These are phyloP conservation scores for Apiospora phragmitis DNA, from an alignment of 2,329 filamentous ascomycete species.

Conservation along the genomic window DNA sequence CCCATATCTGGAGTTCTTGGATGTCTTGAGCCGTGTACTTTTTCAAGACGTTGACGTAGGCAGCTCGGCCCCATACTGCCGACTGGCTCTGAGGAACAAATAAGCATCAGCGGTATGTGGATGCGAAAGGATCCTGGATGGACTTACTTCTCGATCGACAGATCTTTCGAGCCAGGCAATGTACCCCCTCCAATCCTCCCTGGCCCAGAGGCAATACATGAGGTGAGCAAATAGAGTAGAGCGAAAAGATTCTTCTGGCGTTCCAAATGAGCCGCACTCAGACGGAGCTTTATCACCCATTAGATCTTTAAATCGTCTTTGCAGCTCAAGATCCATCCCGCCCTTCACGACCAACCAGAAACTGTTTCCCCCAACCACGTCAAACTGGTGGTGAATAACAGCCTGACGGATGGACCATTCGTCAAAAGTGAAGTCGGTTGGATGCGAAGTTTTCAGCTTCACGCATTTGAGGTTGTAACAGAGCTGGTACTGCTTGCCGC, in stretches of 20 bases:
- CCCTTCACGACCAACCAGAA: constrained; percentile 44
- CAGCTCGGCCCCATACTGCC: neutral
- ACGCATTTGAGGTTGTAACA: constrained; percentile 36
- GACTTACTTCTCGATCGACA: constrained; percentile 31
- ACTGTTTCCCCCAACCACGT: constrained; percentile 33
- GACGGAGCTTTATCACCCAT: constrained; percentile 29
- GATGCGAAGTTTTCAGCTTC: neutral
- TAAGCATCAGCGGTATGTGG: constrained; percentile 13
- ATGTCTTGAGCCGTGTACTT: constrained; percentile 28
- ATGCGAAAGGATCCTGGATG: neutral
- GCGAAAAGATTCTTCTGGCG: constrained; percentile 33
- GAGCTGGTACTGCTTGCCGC: constrained; percentile 36
- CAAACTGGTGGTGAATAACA: constrained; percentile 41
- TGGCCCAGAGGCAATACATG: constrained; percentile 40
- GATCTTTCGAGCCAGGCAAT: constrained; percentile 38
- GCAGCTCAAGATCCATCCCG: constrained; percentile 21
- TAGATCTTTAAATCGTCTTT: constrained; percentile 31
- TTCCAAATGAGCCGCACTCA: constrained; percentile 34
- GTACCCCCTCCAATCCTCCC: constrained; percentile 43
- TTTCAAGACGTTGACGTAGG: neutral
- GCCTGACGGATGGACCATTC: constrained; percentile 39
- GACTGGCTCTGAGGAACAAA: neutral
- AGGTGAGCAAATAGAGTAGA: constrained; percentile 38
- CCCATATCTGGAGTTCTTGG: constrained; percentile 36
- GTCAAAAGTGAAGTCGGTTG: constrained; percentile 14